Evolutionary conservation across 768 basidiomycete genomes (phyloP).

Genomic region (Leccinum fibrillosum): DNA sequence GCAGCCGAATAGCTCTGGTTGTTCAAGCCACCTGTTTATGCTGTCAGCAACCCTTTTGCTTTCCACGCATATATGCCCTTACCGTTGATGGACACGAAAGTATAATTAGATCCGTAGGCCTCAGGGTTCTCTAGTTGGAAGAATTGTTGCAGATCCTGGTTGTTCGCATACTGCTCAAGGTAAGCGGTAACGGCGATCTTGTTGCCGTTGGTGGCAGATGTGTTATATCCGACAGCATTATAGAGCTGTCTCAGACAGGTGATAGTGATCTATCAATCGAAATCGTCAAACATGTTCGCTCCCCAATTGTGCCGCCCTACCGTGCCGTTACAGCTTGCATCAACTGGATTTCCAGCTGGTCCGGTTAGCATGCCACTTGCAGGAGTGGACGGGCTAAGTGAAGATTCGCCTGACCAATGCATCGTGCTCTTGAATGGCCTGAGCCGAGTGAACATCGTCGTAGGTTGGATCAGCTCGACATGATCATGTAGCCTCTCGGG

Average conservation of each 20-base stretch:
- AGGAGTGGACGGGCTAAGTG: neutral
- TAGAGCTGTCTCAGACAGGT: slow-evolving; percentile 54
- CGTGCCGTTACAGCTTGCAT: slow-evolving; percentile 45
- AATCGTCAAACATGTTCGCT: neutral
- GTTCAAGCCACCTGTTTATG: slow-evolving; percentile 52
- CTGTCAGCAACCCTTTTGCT: slow-evolving; percentile 4
- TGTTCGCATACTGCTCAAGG: slow-evolving; percentile 52
- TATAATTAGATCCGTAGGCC: slow-evolving; percentile 50
- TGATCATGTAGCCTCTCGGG: slow-evolving; percentile 57
- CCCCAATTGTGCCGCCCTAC: slow-evolving; percentile 3
- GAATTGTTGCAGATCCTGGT: slow-evolving; percentile 49
- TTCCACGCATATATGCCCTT: neutral
- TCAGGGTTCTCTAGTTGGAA: slow-evolving; percentile 46
- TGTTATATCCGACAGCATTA: slow-evolving; percentile 45
- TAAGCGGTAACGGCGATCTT: slow-evolving; percentile 55
- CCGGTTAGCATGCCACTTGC: slow-evolving; percentile 19
- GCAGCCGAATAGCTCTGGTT: slow-evolving; percentile 51
- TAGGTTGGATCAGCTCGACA: slow-evolving; percentile 68
- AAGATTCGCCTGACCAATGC: slow-evolving; percentile 23
- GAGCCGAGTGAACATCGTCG: slow-evolving; percentile 59
- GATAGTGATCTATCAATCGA: slow-evolving; percentile 42
- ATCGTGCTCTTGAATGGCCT: slow-evolving; percentile 43
- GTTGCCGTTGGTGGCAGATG: slow-evolving; percentile 43
- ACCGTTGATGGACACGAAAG: slow-evolving; percentile 57
- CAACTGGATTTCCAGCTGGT: slow-evolving; percentile 38